These are phyloP conservation scores for Neobulgaria alba DNA, from an alignment of 2,329 filamentous ascomycete genomes.

Conservation along the genomic window DNA sequence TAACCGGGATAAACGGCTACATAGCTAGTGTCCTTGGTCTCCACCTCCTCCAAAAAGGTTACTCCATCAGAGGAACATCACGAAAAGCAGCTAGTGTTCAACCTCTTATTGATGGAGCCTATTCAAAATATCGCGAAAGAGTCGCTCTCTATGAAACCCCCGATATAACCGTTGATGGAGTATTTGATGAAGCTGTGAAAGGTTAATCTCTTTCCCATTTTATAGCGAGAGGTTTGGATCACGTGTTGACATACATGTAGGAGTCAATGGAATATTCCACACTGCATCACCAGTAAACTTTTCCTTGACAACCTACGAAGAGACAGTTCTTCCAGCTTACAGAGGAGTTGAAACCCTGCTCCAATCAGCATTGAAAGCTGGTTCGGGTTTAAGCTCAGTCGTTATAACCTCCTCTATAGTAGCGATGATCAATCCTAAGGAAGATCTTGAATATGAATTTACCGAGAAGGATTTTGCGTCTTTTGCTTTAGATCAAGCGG, in stretches of 20 bases:
- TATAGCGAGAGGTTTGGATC: background rate
- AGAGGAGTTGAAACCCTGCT: constrained; percentile 25
- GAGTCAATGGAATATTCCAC: constrained; percentile 27
- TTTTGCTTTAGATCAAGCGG: constrained; percentile 25
- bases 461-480: constrained; percentile 26
- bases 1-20: constrained; percentile 30
- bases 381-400: constrained; percentile 32
- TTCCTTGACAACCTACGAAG: constrained; percentile 25
- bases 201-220: constrained; percentile 6
- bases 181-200: constrained; percentile 25
- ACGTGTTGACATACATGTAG: constrained; percentile 11
- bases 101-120: constrained; percentile 21
- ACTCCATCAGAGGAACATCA: constrained; percentile 26
- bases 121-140: constrained; percentile 20
- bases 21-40: constrained; percentile 26
- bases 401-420: constrained; percentile 32
- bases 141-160: constrained; percentile 23
- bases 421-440: constrained; percentile 20
- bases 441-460: constrained; percentile 16
- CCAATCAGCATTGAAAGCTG: constrained; percentile 25
- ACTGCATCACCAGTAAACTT: constrained; percentile 27
- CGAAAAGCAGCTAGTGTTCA: constrained; percentile 19
- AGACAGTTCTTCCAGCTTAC: constrained; percentile 20
- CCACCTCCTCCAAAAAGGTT: constrained; percentile 23
- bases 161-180: constrained; percentile 24